Base-by-base conservation (phyloP, 2,329 filamentous ascomycete genomes). In the Curvularia sp. region DNA sequence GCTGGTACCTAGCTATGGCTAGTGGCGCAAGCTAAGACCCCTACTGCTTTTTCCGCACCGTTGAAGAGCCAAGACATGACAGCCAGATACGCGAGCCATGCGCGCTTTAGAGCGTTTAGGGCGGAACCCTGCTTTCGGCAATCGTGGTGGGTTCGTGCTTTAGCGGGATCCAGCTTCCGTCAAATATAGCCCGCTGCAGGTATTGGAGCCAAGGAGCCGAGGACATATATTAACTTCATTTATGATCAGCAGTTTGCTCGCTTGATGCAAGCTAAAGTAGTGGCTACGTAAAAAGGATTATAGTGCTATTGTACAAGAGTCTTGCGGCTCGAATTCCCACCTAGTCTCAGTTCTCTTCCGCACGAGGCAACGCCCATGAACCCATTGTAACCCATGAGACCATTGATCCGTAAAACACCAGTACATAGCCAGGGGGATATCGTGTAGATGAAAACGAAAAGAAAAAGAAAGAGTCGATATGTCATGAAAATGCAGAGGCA, bases 351-450 rank as follows among this genome's bases (percentile, higher is more conserved):
- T 8, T 48, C 22, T 51, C 41, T 26, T 31, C 46, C 18, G 26
- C n/a, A 39, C 42, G 26, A 24, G 48, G 30, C 38, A 31, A 46
- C 13, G 30, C 55, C 13, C 44, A 15, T 48, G 31, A 26, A 39
- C 24, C 24, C 50, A 39, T 60, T 55, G 53, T 60, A 43, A 57
- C 58, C 46, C 61, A 56, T 62, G 49, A 62, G 61, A 60, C 65
- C 62, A 48, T 66, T 35, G 63, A 55, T 28, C 61, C 54, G 41
- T 44, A 53, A 60, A 60, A 63, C 59, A 57, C 66, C 60, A 39
- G 64, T 60, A 55, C 65, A 64, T 61, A 53, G 42, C 18, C 24
- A 61, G 62, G 59, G 62, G 56, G 55, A 67, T 73, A 68, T 72
- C 63, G 58, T 57, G 59, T 47, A 59, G 48, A 28, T 31, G 49